Evolutionary conservation across 768 basidiomycete species (phyloP), one percentile per base, ranked within the genome.

Genomic region (Boletus sensibilis): DNA sequence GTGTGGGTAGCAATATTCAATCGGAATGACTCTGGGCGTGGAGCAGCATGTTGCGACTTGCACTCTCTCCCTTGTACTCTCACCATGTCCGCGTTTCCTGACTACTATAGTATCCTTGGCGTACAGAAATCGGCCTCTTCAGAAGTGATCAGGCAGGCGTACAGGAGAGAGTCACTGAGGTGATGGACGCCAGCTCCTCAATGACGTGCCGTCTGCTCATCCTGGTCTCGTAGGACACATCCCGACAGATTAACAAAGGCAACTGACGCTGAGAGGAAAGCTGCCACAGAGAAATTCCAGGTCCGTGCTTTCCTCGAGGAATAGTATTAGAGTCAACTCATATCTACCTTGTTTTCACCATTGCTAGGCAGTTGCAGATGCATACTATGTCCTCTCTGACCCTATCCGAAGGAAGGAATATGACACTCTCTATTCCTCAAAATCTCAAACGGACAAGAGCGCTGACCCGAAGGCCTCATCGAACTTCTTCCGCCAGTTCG

Each of bases 331-430:
- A 34, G 27, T 38, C 23, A 2, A 29, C 56, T 47, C 35, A 48
- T 40, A 13, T 29, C 34, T 10, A 31, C 31, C 14, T 37, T 50
- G 34, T 33, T 44, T 35, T 20, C 23, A 46, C 45, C 27, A n/a
- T 13, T 29, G 9, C 13, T 27, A 66, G 88, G 85, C 88, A 9
- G 86, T 97, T 59, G 93, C 94, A 51, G 94, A 97, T 71, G 94
- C 94, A 18, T 96, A 96, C 74, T 97, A 92, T 69, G 90, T 95
- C 27, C 82, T 98, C 37, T 93, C 91, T 3, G 92, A 97, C 71
- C 72, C 85, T 5, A 78, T 79, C 41, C 79, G 89, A 55, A 82
- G 87, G 55, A 77, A 71, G 64, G 89, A 92, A 71, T 92, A 92
- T 60, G 91, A 92, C 61, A 60, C 61, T 0, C 72, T 92, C 0